Conservation (phyloP, 2,329 filamentous ascomycete genomes). For the Didymella exigua region DNA sequence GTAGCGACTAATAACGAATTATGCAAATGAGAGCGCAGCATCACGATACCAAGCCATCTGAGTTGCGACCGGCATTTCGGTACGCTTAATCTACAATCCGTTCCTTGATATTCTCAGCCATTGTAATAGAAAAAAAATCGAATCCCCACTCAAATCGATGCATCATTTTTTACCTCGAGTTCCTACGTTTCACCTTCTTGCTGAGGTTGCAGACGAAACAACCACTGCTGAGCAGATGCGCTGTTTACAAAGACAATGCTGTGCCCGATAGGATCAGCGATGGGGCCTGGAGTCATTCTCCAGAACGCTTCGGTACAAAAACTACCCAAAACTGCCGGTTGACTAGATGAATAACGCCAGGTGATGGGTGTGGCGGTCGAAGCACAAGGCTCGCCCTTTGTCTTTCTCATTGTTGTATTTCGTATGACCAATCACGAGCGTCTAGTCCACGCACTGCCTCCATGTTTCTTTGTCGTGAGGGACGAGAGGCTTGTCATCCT, state of each 20-base stretch:
- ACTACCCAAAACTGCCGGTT: neutral
- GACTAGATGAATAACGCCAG: neutral
- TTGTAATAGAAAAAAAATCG: constrained; percentile 19
- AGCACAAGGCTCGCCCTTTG: constrained; percentile 7
- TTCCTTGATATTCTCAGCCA: constrained; percentile 13
- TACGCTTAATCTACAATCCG: constrained; percentile 23
- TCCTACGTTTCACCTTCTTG: neutral
- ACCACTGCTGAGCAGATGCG: neutral
- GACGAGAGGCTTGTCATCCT: constrained; percentile 5
- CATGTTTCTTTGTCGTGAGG: constrained; percentile 12
- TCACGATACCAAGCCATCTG: constrained; percentile 23
- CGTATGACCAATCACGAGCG: constrained; percentile 1
- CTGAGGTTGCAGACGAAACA: neutral
- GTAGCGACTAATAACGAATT: constrained; percentile 12
- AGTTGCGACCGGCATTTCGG: constrained; percentile 21
- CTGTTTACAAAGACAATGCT: neutral
- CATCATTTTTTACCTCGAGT: neutral
- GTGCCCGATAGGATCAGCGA: neutral
- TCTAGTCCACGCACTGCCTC: constrained; percentile 2
- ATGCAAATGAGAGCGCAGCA: constrained; percentile 13
- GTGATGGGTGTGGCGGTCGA: constrained; percentile 1
- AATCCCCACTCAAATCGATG: constrained; percentile 8
- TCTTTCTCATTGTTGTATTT: constrained; percentile 4
- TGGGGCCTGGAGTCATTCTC: neutral
- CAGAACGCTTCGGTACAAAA: neutral